Evolutionary conservation across 306 rosid genomes (phyloP).

Genomic region (Crataegus laevigata): DNA sequence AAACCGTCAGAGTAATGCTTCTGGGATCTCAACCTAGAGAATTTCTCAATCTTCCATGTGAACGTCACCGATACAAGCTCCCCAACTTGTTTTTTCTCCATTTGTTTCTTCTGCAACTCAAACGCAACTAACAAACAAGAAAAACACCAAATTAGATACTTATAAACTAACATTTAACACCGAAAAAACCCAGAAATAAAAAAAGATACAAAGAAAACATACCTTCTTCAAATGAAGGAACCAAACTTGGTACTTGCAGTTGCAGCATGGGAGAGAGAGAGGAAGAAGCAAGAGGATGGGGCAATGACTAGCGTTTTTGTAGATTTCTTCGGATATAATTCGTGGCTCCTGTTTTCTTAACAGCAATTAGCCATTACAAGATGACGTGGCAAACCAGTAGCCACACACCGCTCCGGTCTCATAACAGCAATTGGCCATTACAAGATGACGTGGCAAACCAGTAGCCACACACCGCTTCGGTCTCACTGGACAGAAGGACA

Average conservation of each 20-base stretch:
- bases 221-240: not conserved
- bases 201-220: not conserved
- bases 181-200: not conserved
- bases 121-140: not conserved
- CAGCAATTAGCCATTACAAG: too few species aligned
- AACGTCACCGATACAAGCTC: constrained; percentile 3
- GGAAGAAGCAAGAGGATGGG: not conserved
- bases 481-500: not conserved
- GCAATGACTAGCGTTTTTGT: not conserved
- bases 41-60: constrained; percentile 8
- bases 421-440: too few species aligned
- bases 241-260: not conserved
- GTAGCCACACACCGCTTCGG: not conserved
- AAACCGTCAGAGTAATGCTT: constrained; percentile 8
- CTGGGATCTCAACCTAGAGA: not conserved
- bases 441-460: not conserved
- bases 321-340: not conserved
- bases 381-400: not conserved
- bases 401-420: too few species aligned
- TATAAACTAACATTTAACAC: not conserved
- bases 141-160: not conserved
- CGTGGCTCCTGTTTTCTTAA: too few species aligned
- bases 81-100: not conserved
- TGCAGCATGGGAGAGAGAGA: not conserved
- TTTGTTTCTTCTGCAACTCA: not conserved